Evolutionary conservation across 805 yeast genomes (phyloP), one percentile per base, ranked within the genome.

Genomic region (Ogataea naganishii): DNA sequence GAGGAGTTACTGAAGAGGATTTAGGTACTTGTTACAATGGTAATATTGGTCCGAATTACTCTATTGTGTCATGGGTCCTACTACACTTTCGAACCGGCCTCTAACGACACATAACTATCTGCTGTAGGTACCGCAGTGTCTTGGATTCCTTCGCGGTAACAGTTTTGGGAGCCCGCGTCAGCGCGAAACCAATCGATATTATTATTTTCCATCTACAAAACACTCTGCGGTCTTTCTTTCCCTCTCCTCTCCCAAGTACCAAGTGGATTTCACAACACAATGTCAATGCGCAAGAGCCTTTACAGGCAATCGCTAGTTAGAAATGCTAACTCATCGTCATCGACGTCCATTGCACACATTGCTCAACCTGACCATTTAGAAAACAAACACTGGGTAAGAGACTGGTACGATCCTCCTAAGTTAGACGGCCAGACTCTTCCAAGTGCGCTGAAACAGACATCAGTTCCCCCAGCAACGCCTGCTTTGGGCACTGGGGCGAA

Each of bases 221-320:
- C 11, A 23, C 11, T 9, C 12, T 7, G 14, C 14, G 13, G 11
- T 12, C 8, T 15, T 12, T 38, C 69, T 58, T 23, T 53, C 49
- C 69, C 68, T 61, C 18, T 53, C 54, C 34, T 62, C 60, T 35
- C 59, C 64, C 46, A 63, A 56, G 41, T 63, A 63, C 34, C 22
- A 20, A 9, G n/a, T 20, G 9, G 22, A 20, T 20, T 20, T 20
- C 22, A 20, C 16, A 28, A 15, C 15, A 58, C 4, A 14, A 55
- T 56, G 61, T 51, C 59, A 0, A 39, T 51, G 13, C 46, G 58
- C 35, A 51, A 49, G 26, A 50, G 52, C n/a, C 44, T 58, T 8
- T 58, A 58, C 33, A 54, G 51, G 24, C 61, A 56, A 26, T 45
- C 51, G 14, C 35, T 51, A 16, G 36, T 44, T 12, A 40, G 53